A percentile compares a stretch with the other conserved stretches of the same genome.
Conservation (phyloP, 805 yeast species). For the Suhomyces faveliae region DNA sequence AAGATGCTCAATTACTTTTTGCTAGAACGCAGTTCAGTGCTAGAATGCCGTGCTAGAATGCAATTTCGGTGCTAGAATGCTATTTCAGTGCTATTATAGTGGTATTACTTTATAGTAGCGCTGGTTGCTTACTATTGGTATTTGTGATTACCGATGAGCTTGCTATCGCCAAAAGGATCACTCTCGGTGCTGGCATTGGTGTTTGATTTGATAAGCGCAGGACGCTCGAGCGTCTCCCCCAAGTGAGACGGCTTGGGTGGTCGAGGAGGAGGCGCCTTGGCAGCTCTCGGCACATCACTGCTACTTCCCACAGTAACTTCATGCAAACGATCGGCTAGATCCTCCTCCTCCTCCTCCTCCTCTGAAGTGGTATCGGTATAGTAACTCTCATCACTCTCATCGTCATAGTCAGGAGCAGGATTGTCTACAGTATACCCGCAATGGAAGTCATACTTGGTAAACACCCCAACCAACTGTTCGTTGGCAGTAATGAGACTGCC, state of each 20-base stretch:
- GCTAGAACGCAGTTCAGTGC: no score
- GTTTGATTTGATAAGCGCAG: slow-evolving; percentile 18
- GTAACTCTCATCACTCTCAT: slow-evolving; percentile 30
- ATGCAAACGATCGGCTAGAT: slow-evolving; percentile 6
- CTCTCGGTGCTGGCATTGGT: slow-evolving; percentile 28
- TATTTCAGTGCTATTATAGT: no score
- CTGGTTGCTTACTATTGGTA: no score
- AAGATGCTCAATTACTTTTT: no score
- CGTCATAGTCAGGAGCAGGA: slow-evolving; percentile 36
- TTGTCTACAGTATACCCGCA: slow-evolving; percentile 41
- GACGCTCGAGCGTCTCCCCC: slow-evolving; percentile 7
- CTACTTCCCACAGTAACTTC: slow-evolving; percentile 9
- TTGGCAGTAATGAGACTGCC: slow-evolving; percentile 89
- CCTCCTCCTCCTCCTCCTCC: slow-evolving; percentile 25
- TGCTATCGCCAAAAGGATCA: slow-evolving; percentile 41
- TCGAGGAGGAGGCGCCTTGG: slow-evolving; percentile 20
- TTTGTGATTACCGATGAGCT: no score
- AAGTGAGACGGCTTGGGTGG: slow-evolving; percentile 22
- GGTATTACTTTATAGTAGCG: no score
- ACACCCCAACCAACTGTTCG: slow-evolving; percentile 78
- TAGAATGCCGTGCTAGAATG: slow-evolving; percentile 16
- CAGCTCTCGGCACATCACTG: slow-evolving; percentile 27
- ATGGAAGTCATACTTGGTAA: slow-evolving; percentile 64
- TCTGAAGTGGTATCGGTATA: slow-evolving; percentile 37
- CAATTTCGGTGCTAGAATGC: no score